phyloP scores from a whole-genome alignment of 257 asterid genomes.

The Phtheirospermum japonicum region DNA sequence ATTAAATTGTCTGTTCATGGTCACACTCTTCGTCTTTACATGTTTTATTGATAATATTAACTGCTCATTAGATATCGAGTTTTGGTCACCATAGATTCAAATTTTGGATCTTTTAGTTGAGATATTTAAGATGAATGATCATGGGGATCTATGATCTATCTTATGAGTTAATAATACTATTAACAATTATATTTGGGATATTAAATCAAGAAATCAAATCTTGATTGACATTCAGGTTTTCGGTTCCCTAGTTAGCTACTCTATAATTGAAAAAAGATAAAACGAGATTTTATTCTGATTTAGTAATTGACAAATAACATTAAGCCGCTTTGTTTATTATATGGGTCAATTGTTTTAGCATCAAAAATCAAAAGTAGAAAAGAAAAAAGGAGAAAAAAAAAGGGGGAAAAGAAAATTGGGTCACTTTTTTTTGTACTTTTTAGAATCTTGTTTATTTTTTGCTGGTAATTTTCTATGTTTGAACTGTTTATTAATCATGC shows the following conservation, averaged over 20 bases:
- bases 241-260: background rate
- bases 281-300: background rate
- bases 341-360: background rate
- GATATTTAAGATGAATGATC: background rate
- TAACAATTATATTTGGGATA: background rate
- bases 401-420: background rate
- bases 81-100: no score
- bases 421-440: slow-evolving; percentile 14
- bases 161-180: background rate
- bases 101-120: no score
- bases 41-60: no score
- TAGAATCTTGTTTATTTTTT: slow-evolving; percentile 16
- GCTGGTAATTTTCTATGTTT: slow-evolving; percentile 14
- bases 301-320: slow-evolving; percentile 3
- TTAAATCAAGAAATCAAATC: background rate
- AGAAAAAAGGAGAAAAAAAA: background rate
- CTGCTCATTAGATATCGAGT: no score
- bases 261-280: background rate
- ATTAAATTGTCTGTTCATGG: no score
- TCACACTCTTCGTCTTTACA: no score
- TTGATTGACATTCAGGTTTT: background rate
- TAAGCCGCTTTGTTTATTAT: background rate
- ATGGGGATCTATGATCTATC: background rate
- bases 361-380: slow-evolving; percentile 13
- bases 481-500: slow-evolving; percentile 17